Evolutionary conservation across 2,329 filamentous ascomycete genomes (phyloP).

Genomic region (Neofusicoccum ribis): DNA sequence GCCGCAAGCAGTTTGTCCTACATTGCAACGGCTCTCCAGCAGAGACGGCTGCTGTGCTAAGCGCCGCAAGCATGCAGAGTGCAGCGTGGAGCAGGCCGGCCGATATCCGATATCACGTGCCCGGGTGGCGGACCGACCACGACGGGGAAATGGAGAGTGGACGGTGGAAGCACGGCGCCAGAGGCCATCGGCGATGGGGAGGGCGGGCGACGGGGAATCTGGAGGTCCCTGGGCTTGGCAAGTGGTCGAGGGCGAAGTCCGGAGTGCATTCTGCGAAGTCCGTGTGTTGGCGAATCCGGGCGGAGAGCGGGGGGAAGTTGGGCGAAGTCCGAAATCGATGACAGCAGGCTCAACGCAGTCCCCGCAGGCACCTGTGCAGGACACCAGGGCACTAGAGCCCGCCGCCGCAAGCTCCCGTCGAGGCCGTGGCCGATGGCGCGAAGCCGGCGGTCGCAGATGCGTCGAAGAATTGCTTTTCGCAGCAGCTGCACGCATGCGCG

Average conservation of each 20-base stretch:
- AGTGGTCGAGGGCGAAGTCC: conserved; percentile 11
- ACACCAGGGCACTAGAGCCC: not conserved
- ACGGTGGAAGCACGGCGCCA: not conserved
- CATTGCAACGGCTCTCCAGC: conserved; percentile 5
- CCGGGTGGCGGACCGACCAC: not conserved
- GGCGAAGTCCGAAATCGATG: conserved; percentile 15
- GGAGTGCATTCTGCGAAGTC: conserved; percentile 19
- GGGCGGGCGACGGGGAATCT: not conserved
- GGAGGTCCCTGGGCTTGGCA: not conserved
- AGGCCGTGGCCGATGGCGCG: not conserved
- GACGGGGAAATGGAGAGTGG: not conserved
- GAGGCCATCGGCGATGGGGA: conserved; percentile 11
- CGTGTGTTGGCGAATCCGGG: conserved; percentile 18
- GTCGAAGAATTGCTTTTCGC: not conserved
- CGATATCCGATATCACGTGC: conserved; percentile 4
- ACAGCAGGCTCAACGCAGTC: not conserved
- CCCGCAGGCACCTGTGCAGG: not conserved
- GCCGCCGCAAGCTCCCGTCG: not conserved
- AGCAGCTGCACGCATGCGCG: not conserved
- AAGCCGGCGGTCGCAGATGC: not conserved
- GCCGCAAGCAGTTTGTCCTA: not conserved
- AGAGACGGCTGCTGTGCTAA: not conserved
- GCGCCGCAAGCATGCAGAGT: not conserved
- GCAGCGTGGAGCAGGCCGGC: not conserved
- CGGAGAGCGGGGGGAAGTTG: conserved; percentile 15